A percentile compares a stretch with the other conserved stretches of the same genome.
Conservation (phyloP, 2,329 filamentous ascomycete species). For the Corinectria fuckeliana region DNA sequence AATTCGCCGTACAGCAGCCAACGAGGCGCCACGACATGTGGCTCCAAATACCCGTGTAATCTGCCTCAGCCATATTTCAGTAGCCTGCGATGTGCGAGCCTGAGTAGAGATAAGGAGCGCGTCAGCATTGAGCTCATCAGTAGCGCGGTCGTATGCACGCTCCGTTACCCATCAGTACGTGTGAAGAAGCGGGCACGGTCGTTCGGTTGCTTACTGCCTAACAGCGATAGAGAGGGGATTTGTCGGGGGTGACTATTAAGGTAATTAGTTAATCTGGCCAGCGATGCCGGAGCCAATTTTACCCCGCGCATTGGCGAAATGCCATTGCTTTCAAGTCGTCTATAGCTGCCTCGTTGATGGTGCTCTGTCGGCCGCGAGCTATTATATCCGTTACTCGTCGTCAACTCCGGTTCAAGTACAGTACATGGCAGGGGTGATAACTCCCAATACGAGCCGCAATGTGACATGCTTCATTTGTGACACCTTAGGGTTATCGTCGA, state of each 20-base stretch:
- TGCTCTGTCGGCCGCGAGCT: neutral
- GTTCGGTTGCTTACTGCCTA: no score
- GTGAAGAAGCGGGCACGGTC: no score
- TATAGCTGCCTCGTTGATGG: neutral
- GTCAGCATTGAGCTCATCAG: no score
- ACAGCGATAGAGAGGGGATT: no score
- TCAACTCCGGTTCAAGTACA: neutral
- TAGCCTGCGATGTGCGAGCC: no score
- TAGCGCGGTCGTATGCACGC: no score
- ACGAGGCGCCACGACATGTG: no score
- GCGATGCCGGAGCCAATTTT: conserved; percentile 15
- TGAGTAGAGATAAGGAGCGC: no score
- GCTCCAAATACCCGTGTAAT: no score
- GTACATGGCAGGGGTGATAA: neutral
- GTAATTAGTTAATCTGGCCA: conserved; percentile 3
- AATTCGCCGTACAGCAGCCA: neutral
- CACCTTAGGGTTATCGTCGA: neutral
- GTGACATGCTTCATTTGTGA: conserved; percentile 1
- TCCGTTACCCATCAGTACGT: no score
- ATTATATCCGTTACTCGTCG: neutral
- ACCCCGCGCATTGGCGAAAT: conserved; percentile 12
- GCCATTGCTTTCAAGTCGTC: neutral
- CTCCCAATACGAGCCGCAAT: neutral
- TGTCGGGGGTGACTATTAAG: no score
- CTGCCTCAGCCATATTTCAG: no score